Evolutionary conservation across 1,284 basidiomycete species (phyloP).

Genomic region (Austroboletus novae-zelandiae): DNA sequence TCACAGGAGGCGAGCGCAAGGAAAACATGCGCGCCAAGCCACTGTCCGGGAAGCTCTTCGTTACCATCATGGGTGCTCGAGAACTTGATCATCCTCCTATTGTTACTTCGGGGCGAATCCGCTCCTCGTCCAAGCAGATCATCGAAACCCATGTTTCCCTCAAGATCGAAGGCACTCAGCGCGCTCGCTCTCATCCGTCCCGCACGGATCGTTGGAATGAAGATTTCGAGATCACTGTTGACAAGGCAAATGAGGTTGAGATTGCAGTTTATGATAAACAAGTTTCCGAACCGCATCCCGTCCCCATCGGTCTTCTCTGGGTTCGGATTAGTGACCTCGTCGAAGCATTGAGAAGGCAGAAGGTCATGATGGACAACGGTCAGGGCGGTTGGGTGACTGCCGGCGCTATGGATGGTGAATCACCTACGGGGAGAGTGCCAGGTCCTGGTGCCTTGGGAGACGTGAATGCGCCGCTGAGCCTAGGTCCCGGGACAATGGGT

Average conservation of each 20-base stretch:
- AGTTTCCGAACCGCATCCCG: slow-evolving; percentile 72
- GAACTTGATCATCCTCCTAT: slow-evolving; percentile 95
- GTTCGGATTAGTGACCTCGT: slow-evolving; percentile 93
- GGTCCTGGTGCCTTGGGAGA: slow-evolving; percentile 44
- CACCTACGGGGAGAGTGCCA: slow-evolving; percentile 35
- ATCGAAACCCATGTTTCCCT: slow-evolving; percentile 91
- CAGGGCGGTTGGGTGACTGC: slow-evolving; percentile 95
- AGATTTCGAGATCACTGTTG: slow-evolving; percentile 93
- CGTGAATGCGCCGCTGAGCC: slow-evolving; percentile 57
- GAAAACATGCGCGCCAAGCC: slow-evolving; percentile 90
- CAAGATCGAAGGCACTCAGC: slow-evolving; percentile 95
- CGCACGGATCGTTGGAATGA: slow-evolving; percentile 98
- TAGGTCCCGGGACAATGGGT: slow-evolving; percentile 34
- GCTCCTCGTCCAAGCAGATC: slow-evolving; percentile 76
- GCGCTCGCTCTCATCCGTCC: slow-evolving; percentile 89
- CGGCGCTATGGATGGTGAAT: slow-evolving; percentile 72
- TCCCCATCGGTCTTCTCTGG: slow-evolving; percentile 96
- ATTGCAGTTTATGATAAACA: slow-evolving; percentile 95
- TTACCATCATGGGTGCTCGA: slow-evolving; percentile 86
- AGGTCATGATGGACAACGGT: slow-evolving; percentile 81
- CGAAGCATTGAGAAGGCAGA: slow-evolving; percentile 92
- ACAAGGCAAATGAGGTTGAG: slow-evolving; percentile 99
- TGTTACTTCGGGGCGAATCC: slow-evolving; percentile 51
- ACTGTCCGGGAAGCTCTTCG: slow-evolving; percentile 88
- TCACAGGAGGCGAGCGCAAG: slow-evolving; percentile 86